phyloP scores from a whole-genome alignment of 139 green algal species.

The Closterium sp. region DNA sequence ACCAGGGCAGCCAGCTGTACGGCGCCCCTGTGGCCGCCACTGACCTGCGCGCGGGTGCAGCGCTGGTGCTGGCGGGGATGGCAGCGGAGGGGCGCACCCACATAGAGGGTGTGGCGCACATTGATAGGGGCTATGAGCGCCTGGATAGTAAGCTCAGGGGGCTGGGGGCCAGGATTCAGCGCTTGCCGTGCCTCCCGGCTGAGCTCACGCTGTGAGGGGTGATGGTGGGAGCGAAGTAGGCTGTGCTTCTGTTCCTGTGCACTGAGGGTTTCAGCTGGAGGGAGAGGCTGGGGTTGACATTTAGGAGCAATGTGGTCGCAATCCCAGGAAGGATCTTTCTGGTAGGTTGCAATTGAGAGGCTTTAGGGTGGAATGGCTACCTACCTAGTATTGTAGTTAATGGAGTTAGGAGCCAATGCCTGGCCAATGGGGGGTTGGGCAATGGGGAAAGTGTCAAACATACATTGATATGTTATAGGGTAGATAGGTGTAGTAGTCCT shows the following conservation, averaged over 20 bases:
- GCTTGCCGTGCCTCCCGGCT: conserved; percentile 40
- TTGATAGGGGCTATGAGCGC: conserved; percentile 60
- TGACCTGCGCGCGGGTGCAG: conserved; percentile 57
- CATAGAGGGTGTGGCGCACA: conserved; percentile 52
- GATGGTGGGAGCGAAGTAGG: neutral
- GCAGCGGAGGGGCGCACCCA: conserved; percentile 57
- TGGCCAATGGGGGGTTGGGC: too few species aligned
- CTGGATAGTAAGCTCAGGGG: conserved; percentile 56
- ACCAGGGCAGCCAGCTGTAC: conserved; percentile 44
- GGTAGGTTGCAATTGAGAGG: neutral
- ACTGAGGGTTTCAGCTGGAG: too few species aligned
- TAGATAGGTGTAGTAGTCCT: too few species aligned
- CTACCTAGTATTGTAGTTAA: neutral
- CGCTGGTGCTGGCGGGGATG: conserved; percentile 61
- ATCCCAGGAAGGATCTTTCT: too few species aligned
- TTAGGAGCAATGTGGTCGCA: too few species aligned
- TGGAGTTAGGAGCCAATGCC: neutral
- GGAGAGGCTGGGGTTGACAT: too few species aligned
- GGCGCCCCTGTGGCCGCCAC: conserved; percentile 52
- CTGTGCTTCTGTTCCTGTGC: neutral
- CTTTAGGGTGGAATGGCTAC: neutral
- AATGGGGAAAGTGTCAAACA: too few species aligned
- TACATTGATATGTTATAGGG: too few species aligned
- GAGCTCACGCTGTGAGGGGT: conserved; percentile 22
- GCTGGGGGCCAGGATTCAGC: conserved; percentile 53